Percentiles rank a stretch among this genome's conserved stretches.
Conservation (phyloP, 2,329 filamentous ascomycete genomes). For the Beauveria sp. region DNA sequence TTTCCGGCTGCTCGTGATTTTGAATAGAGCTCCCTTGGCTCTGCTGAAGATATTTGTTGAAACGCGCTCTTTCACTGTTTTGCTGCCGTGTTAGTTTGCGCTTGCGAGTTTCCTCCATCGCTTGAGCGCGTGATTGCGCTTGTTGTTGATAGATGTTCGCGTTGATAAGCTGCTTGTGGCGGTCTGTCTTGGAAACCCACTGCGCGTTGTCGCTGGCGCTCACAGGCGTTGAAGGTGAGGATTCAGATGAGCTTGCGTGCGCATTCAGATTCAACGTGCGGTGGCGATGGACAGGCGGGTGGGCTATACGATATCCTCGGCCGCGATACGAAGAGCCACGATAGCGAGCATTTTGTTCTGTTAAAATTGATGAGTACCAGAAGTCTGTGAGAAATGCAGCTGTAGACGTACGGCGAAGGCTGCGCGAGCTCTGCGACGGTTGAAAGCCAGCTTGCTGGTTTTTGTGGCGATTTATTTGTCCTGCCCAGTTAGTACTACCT, state of each 20-base stretch:
- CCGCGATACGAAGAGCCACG: constrained; percentile 25
- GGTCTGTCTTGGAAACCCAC: constrained; percentile 68
- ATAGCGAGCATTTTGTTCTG: constrained; percentile 27
- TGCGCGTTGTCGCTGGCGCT: constrained; percentile 25
- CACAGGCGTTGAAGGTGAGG: constrained; percentile 27
- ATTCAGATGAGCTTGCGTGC: constrained; percentile 25
- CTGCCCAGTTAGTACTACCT: constrained; percentile 33
- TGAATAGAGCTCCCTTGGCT: constrained; percentile 17
- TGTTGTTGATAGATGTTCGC: constrained; percentile 70
- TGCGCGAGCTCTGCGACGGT: constrained; percentile 16
- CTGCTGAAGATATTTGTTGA: constrained; percentile 32
- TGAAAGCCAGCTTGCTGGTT: constrained; percentile 45
- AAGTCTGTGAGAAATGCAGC: neutral
- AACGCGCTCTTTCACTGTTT: constrained; percentile 50
- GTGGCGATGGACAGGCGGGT: constrained; percentile 34
- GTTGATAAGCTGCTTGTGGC: constrained; percentile 78
- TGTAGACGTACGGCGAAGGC: neutral
- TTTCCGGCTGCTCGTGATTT: constrained; percentile 44
- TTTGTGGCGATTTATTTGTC: constrained; percentile 75
- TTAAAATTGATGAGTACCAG: neutral
- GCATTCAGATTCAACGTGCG: constrained; percentile 58
- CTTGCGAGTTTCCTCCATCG: constrained; percentile 61
- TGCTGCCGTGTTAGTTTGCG: constrained; percentile 48
- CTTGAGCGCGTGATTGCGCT: constrained; percentile 57
- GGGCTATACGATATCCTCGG: constrained; percentile 29